Conservation (phyloP, 352 stramenopile genomes). For the Pythium guiyangense region DNA sequence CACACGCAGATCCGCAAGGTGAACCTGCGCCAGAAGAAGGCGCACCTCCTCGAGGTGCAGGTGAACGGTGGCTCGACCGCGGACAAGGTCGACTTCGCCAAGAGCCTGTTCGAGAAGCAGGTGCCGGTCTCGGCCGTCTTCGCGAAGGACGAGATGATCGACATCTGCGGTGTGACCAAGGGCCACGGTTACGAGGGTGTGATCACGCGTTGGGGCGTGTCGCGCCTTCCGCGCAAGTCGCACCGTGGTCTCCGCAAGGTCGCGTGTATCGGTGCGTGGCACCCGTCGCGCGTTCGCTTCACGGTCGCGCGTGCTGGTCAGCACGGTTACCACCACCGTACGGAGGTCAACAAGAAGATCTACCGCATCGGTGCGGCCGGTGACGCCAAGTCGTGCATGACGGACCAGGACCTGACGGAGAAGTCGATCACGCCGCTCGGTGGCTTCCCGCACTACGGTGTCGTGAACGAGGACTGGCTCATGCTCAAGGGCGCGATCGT, state of each 20-base stretch:
- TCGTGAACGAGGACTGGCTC: slow-evolving; percentile 99
- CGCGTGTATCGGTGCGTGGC: slow-evolving; percentile 99
- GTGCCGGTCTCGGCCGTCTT: slow-evolving; percentile 95
- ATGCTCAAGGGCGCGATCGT: slow-evolving; percentile 99
- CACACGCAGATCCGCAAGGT: slow-evolving; percentile 99
- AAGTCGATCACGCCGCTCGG: slow-evolving; percentile 99
- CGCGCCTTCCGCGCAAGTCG: slow-evolving; percentile 99
- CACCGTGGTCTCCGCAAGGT: slow-evolving; percentile 99
- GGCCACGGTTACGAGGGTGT: slow-evolving; percentile 99
- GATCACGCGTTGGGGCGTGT: slow-evolving; percentile 99
- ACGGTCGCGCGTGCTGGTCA: slow-evolving; percentile 99
- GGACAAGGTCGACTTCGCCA: slow-evolving; percentile 99
- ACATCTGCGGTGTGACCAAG: slow-evolving; percentile 99
- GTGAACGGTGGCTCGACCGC: slow-evolving; percentile 97
- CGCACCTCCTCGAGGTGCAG: slow-evolving; percentile 99
- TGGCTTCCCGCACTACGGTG: slow-evolving; percentile 99
- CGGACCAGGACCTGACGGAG: slow-evolving; percentile 98
- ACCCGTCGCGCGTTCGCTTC: slow-evolving; percentile 98
- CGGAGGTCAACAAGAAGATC: slow-evolving; percentile 99
- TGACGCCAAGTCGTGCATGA: slow-evolving; percentile 95
- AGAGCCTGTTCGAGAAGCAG: slow-evolving; percentile 99
- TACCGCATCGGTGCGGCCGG: slow-evolving; percentile 96
- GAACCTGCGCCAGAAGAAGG: slow-evolving; percentile 99
- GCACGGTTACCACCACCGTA: slow-evolving; percentile 99
- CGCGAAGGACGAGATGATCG: slow-evolving; percentile 97